Percentiles rank a stretch among this genome's conserved stretches.
phyloP scores from a whole-genome alignment of 2,329 filamentous ascomycete species.

The Plectosphaerella sp. region DNA sequence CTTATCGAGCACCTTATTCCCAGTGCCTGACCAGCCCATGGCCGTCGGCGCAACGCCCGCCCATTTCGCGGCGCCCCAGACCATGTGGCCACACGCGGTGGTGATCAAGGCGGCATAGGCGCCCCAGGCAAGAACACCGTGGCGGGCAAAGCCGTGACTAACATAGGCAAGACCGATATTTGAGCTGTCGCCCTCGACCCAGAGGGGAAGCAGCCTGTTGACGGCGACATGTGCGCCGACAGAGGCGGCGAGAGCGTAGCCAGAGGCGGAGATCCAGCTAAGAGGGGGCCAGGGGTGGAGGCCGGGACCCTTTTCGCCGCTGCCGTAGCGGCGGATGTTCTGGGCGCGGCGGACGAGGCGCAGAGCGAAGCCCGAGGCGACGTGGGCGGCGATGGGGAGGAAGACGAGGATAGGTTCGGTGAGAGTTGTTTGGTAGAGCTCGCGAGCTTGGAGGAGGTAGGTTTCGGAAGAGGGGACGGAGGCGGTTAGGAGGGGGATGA shows the following conservation, averaged over 20 bases:
- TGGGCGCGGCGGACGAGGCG: constrained; percentile 70
- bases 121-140: constrained; percentile 60
- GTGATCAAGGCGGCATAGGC: constrained; percentile 67
- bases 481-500: constrained; percentile 71
- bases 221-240: constrained; percentile 68
- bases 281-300: constrained; percentile 62
- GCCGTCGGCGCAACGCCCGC: constrained; percentile 58
- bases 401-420: constrained; percentile 77
- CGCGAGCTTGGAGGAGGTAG: constrained; percentile 85
- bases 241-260: constrained; percentile 65
- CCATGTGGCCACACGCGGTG: constrained; percentile 69
- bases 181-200: constrained; percentile 79
- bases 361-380: constrained; percentile 71
- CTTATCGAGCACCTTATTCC: constrained; percentile 40
- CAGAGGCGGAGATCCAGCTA: constrained; percentile 65
- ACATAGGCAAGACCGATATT: constrained; percentile 81
- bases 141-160: constrained; percentile 75
- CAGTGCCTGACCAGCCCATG: constrained; percentile 40
- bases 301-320: not conserved
- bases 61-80: constrained; percentile 85
- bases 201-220: constrained; percentile 71
- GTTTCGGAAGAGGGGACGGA: constrained; percentile 73
- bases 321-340: constrained; percentile 62
- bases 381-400: constrained; percentile 69
- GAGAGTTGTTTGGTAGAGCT: constrained; percentile 82